Evolutionary conservation across 2,329 filamentous ascomycete genomes (phyloP).

Genomic region (Elsinoe fawcettii): DNA sequence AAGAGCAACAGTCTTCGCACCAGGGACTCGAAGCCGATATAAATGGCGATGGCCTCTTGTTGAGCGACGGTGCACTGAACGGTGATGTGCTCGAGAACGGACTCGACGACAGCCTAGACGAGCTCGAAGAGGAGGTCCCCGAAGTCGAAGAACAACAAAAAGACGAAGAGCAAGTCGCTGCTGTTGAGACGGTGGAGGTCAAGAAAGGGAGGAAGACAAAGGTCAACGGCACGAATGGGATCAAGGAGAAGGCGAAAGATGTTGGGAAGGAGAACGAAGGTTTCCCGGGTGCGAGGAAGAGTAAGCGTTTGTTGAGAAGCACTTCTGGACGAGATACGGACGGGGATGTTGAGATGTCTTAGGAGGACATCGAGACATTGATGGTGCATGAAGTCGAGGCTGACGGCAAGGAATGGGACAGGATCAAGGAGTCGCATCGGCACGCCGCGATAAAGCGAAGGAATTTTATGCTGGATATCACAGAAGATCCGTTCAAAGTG

Average conservation of each 20-base stretch:
- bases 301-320: constrained; percentile 9
- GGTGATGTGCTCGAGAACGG: neutral
- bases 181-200: neutral
- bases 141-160: neutral
- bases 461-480: too few species aligned
- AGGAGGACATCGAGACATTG: constrained; percentile 1
- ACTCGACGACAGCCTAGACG: constrained; percentile 13
- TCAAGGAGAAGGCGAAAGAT: constrained; percentile 21
- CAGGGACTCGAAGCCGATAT: neutral
- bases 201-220: constrained; percentile 1
- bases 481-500: too few species aligned
- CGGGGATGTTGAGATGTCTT: constrained; percentile 14
- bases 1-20: neutral
- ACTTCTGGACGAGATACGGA: constrained; percentile 3
- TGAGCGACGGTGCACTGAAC: neutral
- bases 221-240: constrained; percentile 6
- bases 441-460: too few species aligned
- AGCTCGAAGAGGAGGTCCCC: constrained; percentile 1
- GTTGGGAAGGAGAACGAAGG: constrained; percentile 22
- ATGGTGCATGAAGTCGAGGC: neutral
- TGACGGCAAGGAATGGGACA: too few species aligned
- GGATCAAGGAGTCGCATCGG: too few species aligned
- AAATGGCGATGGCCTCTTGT: neutral
- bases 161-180: neutral
- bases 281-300: constrained; percentile 15